phyloP scores from a whole-genome alignment of 2,329 filamentous ascomycete species.

The Colletotrichum tanaceti region DNA sequence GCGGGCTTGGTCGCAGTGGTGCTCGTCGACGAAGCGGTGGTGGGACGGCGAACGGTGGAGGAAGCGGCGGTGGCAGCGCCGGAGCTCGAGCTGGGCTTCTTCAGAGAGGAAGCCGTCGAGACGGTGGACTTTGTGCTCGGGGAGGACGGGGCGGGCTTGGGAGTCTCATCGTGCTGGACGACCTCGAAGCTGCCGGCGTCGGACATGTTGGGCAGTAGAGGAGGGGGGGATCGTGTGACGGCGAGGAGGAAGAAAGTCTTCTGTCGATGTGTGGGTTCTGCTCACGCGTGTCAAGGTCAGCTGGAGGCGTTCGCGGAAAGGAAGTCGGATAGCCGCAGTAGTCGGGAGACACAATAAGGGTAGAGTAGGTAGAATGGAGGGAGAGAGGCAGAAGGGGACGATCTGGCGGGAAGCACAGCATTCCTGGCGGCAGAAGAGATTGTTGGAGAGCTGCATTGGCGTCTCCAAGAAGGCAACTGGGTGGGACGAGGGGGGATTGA shows the following conservation, averaged over 20 bases:
- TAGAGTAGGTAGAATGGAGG: background rate
- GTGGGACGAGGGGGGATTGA: slow-evolving; percentile 3
- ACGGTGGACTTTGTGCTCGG: slow-evolving; percentile 49
- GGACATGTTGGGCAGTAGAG: slow-evolving; percentile 53
- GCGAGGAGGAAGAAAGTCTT: slow-evolving; percentile 10
- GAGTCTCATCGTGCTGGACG: slow-evolving; percentile 57
- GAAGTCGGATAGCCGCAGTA: slow-evolving; percentile 32
- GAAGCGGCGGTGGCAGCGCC: slow-evolving; percentile 45
- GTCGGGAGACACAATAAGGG: slow-evolving; percentile 14
- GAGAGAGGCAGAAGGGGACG: background rate
- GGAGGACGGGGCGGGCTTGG: slow-evolving; percentile 47
- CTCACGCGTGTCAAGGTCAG: slow-evolving; percentile 25
- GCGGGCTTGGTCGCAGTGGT: slow-evolving; percentile 44
- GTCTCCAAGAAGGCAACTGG: slow-evolving; percentile 21
- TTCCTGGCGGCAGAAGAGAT: slow-evolving; percentile 8
- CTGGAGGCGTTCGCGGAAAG: background rate
- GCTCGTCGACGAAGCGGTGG: slow-evolving; percentile 48
- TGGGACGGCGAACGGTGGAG: slow-evolving; percentile 49
- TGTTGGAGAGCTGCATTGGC: slow-evolving; percentile 22
- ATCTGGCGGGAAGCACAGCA: slow-evolving; percentile 18
- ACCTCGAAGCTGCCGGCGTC: slow-evolving; percentile 60
- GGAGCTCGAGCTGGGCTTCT: slow-evolving; percentile 48
- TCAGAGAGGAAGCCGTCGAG: slow-evolving; percentile 47
- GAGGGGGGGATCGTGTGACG: slow-evolving; percentile 18
- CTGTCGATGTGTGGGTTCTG: slow-evolving; percentile 25